Conservation (phyloP, 2,329 filamentous ascomycete species). For the Fusarium albosuccineum region DNA sequence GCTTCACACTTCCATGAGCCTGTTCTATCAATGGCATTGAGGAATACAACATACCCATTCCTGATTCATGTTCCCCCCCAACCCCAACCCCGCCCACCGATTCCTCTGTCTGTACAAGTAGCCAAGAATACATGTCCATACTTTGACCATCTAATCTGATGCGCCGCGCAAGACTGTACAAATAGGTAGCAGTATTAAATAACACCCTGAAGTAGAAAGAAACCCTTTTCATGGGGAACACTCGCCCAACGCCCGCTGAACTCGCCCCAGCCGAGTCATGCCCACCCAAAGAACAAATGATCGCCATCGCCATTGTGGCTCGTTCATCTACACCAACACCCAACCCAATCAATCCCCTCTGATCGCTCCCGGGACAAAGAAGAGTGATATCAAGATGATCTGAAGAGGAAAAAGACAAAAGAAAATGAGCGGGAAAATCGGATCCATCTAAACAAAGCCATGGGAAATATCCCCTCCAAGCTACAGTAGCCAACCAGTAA, state of each 20-base stretch:
- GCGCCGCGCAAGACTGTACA: constrained; percentile 27
- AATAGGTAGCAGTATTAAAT: constrained; percentile 22
- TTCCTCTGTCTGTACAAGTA: constrained; percentile 19
- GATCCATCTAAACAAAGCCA: too few relatives aligned
- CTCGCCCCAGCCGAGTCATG: constrained; percentile 22
- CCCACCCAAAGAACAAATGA: constrained; percentile 19
- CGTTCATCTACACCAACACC: constrained; percentile 30
- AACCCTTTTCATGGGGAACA: constrained; percentile 7
- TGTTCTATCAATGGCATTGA: constrained; percentile 21
- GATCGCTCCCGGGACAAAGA: constrained; percentile 20
- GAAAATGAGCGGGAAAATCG: neutral
- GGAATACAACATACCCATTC: neutral
- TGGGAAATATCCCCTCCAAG: neutral
- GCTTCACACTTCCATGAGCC: neutral
- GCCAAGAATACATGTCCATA: constrained; percentile 21
- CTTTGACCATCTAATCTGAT: constrained; percentile 31
- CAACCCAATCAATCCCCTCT: constrained; percentile 8
- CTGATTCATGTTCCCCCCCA: neutral
- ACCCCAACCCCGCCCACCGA: constrained; percentile 4
- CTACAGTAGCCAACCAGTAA: neutral
- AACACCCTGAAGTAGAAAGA: constrained; percentile 21
- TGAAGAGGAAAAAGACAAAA: constrained; percentile 5
- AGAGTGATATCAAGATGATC: constrained; percentile 18
- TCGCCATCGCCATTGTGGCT: constrained; percentile 33
- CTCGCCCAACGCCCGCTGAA: constrained; percentile 43